Base-by-base conservation (phyloP, 2,329 filamentous ascomycete species). In the Leptographium flavum region DNA sequence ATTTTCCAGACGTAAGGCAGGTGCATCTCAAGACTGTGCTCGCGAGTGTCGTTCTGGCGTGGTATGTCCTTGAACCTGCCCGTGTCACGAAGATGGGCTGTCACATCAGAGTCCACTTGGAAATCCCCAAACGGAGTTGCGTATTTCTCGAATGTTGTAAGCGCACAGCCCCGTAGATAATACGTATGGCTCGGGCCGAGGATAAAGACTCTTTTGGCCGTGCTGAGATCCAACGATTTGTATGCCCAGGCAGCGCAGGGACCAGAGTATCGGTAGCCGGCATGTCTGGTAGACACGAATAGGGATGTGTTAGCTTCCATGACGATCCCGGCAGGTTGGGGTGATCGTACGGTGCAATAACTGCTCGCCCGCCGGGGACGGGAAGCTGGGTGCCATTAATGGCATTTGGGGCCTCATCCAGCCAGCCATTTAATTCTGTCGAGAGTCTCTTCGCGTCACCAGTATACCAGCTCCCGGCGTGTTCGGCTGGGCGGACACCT, bases 21-120 rank as follows among this genome's bases (percentile, higher is more conserved):
- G 55, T 98, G 92, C 83, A 98, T 94, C 67, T 98, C 92, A 2
- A 96, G 73, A 43, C 86, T 94, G 63, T 98, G 92, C 63, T 98
- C 92, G 5, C 75, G 73, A 50, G 87, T 75, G 56, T 98, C 92
- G 6, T 78, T 69, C 4, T 66, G 56, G 17, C 61, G 63, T 2
- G 73, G 76, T 68, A 95, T 92, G 43, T 71, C 66, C 17, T 71
- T 63, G 58, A 83, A 83, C 45, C 69, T 65, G n/a, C 66, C 67
- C 4, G 70, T 74, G 37, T 53, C 52, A 10, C 60, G 60, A 17
- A 86, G 63, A 49, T 69, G 58, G 32, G 66, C 54, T 1, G 76
- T 69, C 1, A 73, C 70, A 5, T 66, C 63, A 8, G 58, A 64
- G 58, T 93, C 86, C 28, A 93, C 69, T 0, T 57, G 57, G 5